Evolutionary conservation across 73 alveolate species (phyloP), one percentile per base, ranked within the genome.

Genomic region (Tetrahymena borealis): DNA sequence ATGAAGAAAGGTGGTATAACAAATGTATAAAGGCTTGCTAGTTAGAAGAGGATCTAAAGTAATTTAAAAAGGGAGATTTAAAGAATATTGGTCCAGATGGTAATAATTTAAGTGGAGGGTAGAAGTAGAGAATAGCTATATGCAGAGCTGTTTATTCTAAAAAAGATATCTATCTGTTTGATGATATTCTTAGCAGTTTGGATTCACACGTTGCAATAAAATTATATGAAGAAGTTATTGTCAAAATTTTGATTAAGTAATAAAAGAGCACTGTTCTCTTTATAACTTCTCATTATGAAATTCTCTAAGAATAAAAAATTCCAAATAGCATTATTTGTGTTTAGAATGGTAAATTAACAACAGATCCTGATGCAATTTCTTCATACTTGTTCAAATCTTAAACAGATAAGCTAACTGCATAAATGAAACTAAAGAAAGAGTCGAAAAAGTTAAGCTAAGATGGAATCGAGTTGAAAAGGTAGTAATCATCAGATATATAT

Each of bases 71-170:
- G 38, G 94, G 95, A 32, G 99, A 97, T 90, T 77, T 78, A 38
- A 94, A 96, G 20, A 96, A 94, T 78, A 93, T 97, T 13, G 99
- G 99, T 39, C 97, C 96, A 39, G 96, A 94, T 90, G 99, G 99
- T 24, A 94, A 91, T 38, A 97, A 97, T 78, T 91, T 97, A 20
- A 91, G 97, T 77, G 99, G 99, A 33, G 99, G 99, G 28, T 93
- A 97, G 79, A 97, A 96, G 90, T 95, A 97, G 33, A 40, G 99
- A 90, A 85, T 97, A 6, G 78, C 95, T 33, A 39, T 97, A 24
- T 98, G 98, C 12, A 94, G 99, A 95, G 97, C 98, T 16, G 79
- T 96, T 33, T 97, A 97, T 91, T 79, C 78, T 31, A 42, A 40
- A 20, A 40, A 78, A 32, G 95, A 93, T 39, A 94, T 94, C 1